Base-by-base conservation (phyloP, 805 yeast species). In the Debaryomyces maramus region DNA sequence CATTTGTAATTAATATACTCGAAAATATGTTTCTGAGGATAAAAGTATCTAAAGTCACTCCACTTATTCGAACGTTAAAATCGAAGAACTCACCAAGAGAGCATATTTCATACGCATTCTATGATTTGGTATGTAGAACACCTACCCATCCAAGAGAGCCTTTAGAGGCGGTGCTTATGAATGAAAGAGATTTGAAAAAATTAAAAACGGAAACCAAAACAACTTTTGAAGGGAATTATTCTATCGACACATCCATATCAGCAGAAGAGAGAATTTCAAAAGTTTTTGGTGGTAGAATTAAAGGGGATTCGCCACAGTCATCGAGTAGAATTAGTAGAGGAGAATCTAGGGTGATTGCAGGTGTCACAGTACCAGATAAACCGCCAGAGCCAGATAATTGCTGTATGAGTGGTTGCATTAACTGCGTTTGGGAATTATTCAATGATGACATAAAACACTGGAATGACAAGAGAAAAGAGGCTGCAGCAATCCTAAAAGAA, bases 391-490 rank as follows among this genome's bases (percentile, higher is more conserved):
- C 98, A 1, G 96, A 90, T 51, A 89, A 91, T 60, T 91, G 99
- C 61, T 91, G 99, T 62, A 89, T 89, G 96, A 83, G 93, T 42
- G 99, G 99, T 1, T 91, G 99, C 61, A 81, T 88, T 21, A 89
- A 91, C 62, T 91, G 99, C 61, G 98, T 91, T 2, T 93, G 98
- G 98, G 97, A 90, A 52, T 66, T 87, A 39, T 91, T 80, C 58
- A 83, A 85, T 48, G 97, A 91, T 38, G 98, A 93, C 58, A 54
- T 90, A 36, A 82, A 80, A 46, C 88, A 88, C 23, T 93, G 97
- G 96, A 79, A 81, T 52, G 56, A 46, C 1, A 63, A 70, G 53
- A 68, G 95, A 14, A 63, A 62, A 27, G 58, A 70, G 40, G 97
- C 96, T 0, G 85, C 74, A 0, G 33, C 48, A 5, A 52, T 50